These are phyloP conservation scores for Globisporangium sylvaticum DNA, from an alignment of 352 stramenopile species.

Conservation along the genomic window DNA sequence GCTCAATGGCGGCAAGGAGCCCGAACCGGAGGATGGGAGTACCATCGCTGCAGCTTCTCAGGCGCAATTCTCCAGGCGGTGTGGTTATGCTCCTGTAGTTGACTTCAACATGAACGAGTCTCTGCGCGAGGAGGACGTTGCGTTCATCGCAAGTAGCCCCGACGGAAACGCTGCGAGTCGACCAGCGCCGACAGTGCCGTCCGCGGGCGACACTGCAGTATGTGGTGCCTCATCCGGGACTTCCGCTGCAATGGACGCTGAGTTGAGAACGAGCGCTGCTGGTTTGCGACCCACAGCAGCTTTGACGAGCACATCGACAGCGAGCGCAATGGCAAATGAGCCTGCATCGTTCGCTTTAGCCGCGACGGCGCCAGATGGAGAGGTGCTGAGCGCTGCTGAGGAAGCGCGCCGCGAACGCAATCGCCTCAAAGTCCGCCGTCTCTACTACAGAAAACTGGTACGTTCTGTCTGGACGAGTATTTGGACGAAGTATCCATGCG, in stretches of 20 bases:
- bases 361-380: not conserved
- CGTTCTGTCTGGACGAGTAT: not conserved
- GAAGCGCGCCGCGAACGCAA: not conserved
- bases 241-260: not conserved
- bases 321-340: not conserved
- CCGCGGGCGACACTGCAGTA: no score
- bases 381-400: not conserved
- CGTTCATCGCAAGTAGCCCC: not conserved
- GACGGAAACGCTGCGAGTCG: no score
- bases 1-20: not conserved
- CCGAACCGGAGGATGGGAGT: not conserved
- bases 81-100: not conserved
- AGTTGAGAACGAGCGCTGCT: not conserved
- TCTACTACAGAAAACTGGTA: not conserved
- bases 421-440: not conserved
- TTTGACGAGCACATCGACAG: not conserved
- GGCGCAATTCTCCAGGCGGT: not conserved
- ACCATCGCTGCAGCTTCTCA: not conserved
- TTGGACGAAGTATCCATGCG: not conserved
- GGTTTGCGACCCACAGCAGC: no score
- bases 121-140: conserved; percentile 4
- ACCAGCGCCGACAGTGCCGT: not conserved
- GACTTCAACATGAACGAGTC: not conserved
- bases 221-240: not conserved
- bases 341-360: not conserved